phyloP scores from a whole-genome alignment of 495 filamentous ascomycete genomes.

The Platismatia glauca region DNA sequence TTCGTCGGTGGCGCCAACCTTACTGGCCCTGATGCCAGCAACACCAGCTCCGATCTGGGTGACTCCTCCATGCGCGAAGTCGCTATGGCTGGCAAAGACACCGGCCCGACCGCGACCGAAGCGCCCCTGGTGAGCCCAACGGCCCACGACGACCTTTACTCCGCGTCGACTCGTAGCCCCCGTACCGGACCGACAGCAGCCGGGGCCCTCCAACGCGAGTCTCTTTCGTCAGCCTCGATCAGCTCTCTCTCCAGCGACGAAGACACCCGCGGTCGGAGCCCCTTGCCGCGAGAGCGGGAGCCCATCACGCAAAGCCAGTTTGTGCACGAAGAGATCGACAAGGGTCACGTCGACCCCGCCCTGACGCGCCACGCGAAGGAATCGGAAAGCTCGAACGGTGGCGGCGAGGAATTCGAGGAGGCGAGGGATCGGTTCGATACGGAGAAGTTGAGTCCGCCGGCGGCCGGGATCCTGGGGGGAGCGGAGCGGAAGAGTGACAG shows the following conservation, averaged over 20 bases:
- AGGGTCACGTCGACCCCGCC: slow-evolving; percentile 9
- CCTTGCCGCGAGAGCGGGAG: slow-evolving; percentile 12
- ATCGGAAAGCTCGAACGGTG: slow-evolving; percentile 5
- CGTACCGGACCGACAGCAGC: slow-evolving; percentile 2
- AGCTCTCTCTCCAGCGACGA: slow-evolving; percentile 27
- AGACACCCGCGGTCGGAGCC: slow-evolving; percentile 20
- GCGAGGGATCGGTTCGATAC: slow-evolving; percentile 41
- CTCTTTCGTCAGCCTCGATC: slow-evolving; percentile 16
- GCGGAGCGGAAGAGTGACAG: slow-evolving; percentile 31
- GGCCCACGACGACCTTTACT: slow-evolving; percentile 16
- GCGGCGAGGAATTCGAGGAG: slow-evolving; percentile 29
- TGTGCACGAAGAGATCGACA: slow-evolving; percentile 11
- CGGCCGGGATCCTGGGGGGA: slow-evolving; percentile 18
- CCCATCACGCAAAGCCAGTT: slow-evolving; percentile 14
- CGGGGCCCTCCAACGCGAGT: slow-evolving; percentile 6
- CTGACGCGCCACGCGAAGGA: slow-evolving; percentile 7
- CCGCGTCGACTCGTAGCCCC: slow-evolving; percentile 6
- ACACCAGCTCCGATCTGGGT: slow-evolving; percentile 31
- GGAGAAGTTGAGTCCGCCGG: slow-evolving; percentile 38
- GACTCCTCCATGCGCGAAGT: slow-evolving; percentile 41
- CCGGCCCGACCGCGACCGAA: slow-evolving; percentile 16
- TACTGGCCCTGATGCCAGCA: slow-evolving; percentile 28
- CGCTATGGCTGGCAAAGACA: slow-evolving; percentile 38
- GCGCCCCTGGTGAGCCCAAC: slow-evolving; percentile 9
- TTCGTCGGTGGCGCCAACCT: slow-evolving; percentile 44